These are phyloP conservation scores for Chamaecrista fasciculata DNA, from an alignment of 306 rosid species.

Conservation along the genomic window DNA sequence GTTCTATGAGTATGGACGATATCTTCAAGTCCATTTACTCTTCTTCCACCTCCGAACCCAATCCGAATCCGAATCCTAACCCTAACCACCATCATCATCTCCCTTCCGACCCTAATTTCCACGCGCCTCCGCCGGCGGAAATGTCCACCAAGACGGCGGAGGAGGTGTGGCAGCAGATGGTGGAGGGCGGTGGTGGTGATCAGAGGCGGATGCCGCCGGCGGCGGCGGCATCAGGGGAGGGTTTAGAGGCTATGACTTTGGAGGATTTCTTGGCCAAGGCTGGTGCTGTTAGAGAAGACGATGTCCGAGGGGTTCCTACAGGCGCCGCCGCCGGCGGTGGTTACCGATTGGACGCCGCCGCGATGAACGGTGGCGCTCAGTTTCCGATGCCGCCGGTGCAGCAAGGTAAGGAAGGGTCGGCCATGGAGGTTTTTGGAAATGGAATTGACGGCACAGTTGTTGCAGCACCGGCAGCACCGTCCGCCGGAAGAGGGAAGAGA, in stretches of 20 bases:
- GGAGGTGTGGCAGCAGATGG: constrained; percentile 62
- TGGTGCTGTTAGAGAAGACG: constrained; percentile 55
- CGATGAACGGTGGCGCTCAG: constrained; percentile 29
- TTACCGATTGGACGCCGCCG: constrained; percentile 24
- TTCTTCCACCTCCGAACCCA: constrained; percentile 11
- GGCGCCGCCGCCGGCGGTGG: constrained; percentile 23
- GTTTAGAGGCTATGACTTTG: constrained; percentile 46
- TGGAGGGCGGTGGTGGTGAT: constrained; percentile 37
- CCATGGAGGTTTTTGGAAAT: constrained; percentile 33
- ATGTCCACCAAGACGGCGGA: constrained; percentile 37
- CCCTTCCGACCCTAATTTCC: constrained; percentile 5
- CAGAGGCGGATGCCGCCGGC: constrained; percentile 28
- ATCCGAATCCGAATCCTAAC: background rate
- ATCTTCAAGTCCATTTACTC: constrained; percentile 57
- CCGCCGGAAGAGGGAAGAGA: constrained; percentile 53
- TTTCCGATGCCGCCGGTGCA: constrained; percentile 41
- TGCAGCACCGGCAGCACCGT: constrained; percentile 1
- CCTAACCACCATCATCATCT: too few species aligned
- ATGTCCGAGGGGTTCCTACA: constrained; percentile 32
- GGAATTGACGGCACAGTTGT: constrained; percentile 35
- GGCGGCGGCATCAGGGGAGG: constrained; percentile 30
- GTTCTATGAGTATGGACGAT: constrained; percentile 61
- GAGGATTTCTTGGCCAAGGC: constrained; percentile 64
- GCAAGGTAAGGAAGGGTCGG: constrained; percentile 28
- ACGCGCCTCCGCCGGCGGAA: constrained; percentile 15